Conservation (phyloP, 2,329 filamentous ascomycete species). For the Pyricularia grisea region DNA sequence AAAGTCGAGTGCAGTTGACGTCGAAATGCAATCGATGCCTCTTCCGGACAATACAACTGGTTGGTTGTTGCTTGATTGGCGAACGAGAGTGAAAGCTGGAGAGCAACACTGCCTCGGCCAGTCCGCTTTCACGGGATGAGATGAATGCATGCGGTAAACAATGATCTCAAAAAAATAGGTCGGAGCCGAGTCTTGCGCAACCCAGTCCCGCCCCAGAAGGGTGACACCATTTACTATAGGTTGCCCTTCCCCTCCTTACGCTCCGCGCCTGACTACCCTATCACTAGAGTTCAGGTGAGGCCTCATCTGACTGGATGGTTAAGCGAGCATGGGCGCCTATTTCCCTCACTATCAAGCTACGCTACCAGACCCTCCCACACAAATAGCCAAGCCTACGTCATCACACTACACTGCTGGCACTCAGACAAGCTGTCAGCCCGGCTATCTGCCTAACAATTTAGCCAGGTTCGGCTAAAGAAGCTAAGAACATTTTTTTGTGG, state of each 20-base stretch:
- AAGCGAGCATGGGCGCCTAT: not conserved
- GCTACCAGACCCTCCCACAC: too few relatives aligned
- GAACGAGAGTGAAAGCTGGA: not conserved
- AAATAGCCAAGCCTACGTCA: not conserved
- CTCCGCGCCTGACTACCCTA: not conserved
- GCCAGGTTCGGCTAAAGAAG: not conserved
- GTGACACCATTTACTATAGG: too few relatives aligned
- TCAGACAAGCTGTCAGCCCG: not conserved
- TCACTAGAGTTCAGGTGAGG: not conserved
- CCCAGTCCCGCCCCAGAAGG: too few relatives aligned
- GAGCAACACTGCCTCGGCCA: not conserved
- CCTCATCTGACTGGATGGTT: not conserved
- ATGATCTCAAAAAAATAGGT: not conserved
- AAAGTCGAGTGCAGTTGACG: not conserved
- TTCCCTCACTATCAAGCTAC: not conserved
- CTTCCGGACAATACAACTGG: not conserved
- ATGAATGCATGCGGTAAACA: not conserved
- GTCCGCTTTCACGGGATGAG: not conserved
- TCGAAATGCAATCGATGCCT: too few relatives aligned
- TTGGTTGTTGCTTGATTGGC: not conserved
- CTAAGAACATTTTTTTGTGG: not conserved
- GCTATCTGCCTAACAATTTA: not conserved
- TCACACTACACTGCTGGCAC: not conserved
- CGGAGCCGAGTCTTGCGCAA: too few relatives aligned
- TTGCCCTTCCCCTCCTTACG: not conserved